These are phyloP conservation scores for Tylopilus subfusipes DNA, from an alignment of 768 basidiomycete genomes.

Conservation along the genomic window DNA sequence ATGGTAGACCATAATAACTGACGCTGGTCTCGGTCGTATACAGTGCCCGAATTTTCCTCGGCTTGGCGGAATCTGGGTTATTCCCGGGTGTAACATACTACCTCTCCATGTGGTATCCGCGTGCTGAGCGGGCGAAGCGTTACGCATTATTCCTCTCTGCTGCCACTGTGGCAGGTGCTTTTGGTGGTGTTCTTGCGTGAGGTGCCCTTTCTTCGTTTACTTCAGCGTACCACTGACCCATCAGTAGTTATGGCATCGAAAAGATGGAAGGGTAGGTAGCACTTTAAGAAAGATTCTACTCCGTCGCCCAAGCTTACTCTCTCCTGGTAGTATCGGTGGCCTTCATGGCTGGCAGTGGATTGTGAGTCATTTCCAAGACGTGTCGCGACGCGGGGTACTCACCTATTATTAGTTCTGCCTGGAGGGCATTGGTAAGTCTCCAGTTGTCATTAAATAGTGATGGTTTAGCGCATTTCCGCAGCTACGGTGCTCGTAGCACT, in stretches of 20 bases:
- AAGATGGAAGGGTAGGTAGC: conserved; percentile 32
- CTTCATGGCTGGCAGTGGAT: conserved; percentile 40
- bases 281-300: conserved; percentile 2
- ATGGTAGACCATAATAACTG: not conserved
- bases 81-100: conserved; percentile 40
- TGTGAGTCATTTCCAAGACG: conserved; percentile 17
- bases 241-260: conserved; percentile 33
- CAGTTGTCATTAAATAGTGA: not conserved
- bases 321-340: conserved; percentile 22
- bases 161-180: conserved; percentile 50
- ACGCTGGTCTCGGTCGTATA: not conserved
- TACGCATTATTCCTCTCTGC: conserved; percentile 58
- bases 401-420: conserved; percentile 28
- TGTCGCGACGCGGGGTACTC: not conserved
- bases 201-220: conserved; percentile 8
- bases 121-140: conserved; percentile 51
- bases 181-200: conserved; percentile 46
- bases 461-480: not conserved
- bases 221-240: not conserved
- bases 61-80: conserved; percentile 44
- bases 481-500: conserved; percentile 15
- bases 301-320: not conserved
- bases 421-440: conserved; percentile 23
- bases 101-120: conserved; percentile 57
- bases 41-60: conserved; percentile 42